Base-by-base conservation (phyloP, 768 basidiomycete species). In the Russula sp. region DNA sequence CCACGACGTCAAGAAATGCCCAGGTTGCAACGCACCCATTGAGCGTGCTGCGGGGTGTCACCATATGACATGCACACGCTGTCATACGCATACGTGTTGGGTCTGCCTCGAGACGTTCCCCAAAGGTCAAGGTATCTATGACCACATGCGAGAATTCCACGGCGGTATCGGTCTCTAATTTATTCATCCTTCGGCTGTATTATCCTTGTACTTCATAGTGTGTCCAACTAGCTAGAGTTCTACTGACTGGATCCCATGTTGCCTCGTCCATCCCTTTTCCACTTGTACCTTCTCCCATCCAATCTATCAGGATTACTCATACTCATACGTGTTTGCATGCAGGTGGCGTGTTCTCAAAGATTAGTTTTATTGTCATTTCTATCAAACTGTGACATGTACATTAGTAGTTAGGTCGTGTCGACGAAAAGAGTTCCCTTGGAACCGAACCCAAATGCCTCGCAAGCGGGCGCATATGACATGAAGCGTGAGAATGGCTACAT, bases 41-140 rank as follows among this genome's bases (percentile, higher is more conserved):
- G 87, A 92, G 72, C 83, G 85, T 43, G 75, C 74, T 34, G 86
- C 83, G 64, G 90, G 90, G 0, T 93, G 90, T 72, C 87, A 93
- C 73, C 90, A 93, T 70, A 83, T 93, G 79, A 84, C 81, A n/a
- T 93, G 90, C 71, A 77, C 77, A 0, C 78, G 79, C 36, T 93
- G 90, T 70, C 79, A 82, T 66, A 84, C 86, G 0, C 90, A 93
- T 69, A 85, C 85, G 1, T 93, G 90, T 61, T 92, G 90, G 90
- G 82, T 83, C 25, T 93, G 90, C 70, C 67, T 88, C 70, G 72
- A 79, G 71, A 88, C 85, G 45, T 92, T 90, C 72, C 79, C 81
- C 0, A 75, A 77, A 39, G 84, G 86, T 2, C 74, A 83, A 14
- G 86, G 83, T 10, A 86, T 91, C n/a, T 92, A 92, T 66, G 80